These are phyloP conservation scores for Sphagnum contortum DNA, from an alignment of 225 moss, liverwort and hornwort species.

Conservation along the genomic window DNA sequence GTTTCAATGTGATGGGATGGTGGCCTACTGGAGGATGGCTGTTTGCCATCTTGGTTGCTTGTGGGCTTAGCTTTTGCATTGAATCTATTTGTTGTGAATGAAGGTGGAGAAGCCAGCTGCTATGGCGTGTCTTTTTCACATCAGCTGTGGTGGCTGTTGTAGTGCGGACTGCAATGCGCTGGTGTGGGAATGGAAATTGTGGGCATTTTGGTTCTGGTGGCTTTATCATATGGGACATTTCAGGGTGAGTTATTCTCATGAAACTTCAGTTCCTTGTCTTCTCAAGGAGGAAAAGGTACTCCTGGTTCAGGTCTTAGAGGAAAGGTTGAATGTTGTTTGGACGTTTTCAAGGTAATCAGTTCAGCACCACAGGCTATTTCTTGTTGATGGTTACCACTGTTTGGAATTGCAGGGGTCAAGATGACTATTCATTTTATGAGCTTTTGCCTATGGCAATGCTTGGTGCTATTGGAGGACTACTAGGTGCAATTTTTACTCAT, in stretches of 20 bases:
- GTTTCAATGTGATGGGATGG: too few species aligned
- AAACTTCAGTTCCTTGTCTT: too few species aligned
- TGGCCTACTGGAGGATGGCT: too few species aligned
- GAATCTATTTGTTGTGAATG: neutral
- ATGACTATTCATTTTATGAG: constrained; percentile 97
- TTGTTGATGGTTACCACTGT: too few species aligned
- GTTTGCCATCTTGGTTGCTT: too few species aligned
- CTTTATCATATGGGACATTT: constrained; percentile 99
- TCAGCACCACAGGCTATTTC: too few species aligned
- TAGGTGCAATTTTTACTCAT: constrained; percentile 31
- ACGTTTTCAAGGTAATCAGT: too few species aligned
- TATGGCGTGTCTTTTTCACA: constrained; percentile 98
- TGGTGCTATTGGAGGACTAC: constrained; percentile 92
- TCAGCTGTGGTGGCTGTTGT: constrained; percentile 99
- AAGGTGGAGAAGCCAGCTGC: constrained; percentile 99
- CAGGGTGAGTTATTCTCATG: constrained; percentile 47
- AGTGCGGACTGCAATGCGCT: constrained; percentile 98
- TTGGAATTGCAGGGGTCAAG: constrained; percentile 67
- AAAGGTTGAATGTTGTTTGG: too few species aligned
- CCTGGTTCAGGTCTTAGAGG: too few species aligned
- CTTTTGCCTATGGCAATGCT: constrained; percentile 97
- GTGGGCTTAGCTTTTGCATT: too few species aligned
- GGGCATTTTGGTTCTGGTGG: constrained; percentile 99
- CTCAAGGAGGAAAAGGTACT: too few species aligned
- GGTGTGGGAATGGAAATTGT: constrained; percentile 97